Percentiles rank a stretch among this genome's conserved stretches.
phyloP scores from a whole-genome alignment of 208 protist species.

The Leishmania arabica region DNA sequence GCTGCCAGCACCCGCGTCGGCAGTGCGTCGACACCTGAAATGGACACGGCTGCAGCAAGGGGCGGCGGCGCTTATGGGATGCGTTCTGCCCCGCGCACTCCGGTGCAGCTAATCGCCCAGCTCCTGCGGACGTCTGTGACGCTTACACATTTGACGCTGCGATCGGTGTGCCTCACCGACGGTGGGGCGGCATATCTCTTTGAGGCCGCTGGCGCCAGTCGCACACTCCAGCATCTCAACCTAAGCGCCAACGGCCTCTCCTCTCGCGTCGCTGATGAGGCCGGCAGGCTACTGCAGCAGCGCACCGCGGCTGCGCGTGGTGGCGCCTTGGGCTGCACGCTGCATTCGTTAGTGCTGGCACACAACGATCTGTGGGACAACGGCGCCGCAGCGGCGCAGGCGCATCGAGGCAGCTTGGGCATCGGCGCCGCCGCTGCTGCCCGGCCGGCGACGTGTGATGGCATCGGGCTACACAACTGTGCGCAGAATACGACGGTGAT shows the following conservation, averaged over 20 bases:
- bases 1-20: neutral
- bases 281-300: conserved; percentile 58
- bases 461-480: neutral
- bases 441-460: neutral
- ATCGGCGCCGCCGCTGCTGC: neutral
- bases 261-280: conserved; percentile 52
- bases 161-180: conserved; percentile 55
- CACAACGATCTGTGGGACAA: conserved; percentile 66
- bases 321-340: conserved; percentile 34
- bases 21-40: neutral
- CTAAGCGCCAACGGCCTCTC: conserved; percentile 72
- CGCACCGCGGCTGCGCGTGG: conserved; percentile 28
- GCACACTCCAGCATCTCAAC: conserved; percentile 59
- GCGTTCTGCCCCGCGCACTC: conserved; percentile 25
- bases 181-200: conserved; percentile 55
- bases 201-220: conserved; percentile 50
- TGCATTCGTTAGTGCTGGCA: conserved; percentile 65
- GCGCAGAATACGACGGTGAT: neutral
- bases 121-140: conserved; percentile 53
- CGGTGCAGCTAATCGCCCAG: conserved; percentile 70
- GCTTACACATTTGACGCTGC: conserved; percentile 62
- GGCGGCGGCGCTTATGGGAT: conserved; percentile 4
- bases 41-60: neutral
- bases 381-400: conserved; percentile 27
- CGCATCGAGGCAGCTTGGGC: conserved; percentile 60